Evolutionary conservation across 75 land plant species (phyloP), one percentile per base, ranked within the genome.

Genomic region (Ceratopteris richardii): DNA sequence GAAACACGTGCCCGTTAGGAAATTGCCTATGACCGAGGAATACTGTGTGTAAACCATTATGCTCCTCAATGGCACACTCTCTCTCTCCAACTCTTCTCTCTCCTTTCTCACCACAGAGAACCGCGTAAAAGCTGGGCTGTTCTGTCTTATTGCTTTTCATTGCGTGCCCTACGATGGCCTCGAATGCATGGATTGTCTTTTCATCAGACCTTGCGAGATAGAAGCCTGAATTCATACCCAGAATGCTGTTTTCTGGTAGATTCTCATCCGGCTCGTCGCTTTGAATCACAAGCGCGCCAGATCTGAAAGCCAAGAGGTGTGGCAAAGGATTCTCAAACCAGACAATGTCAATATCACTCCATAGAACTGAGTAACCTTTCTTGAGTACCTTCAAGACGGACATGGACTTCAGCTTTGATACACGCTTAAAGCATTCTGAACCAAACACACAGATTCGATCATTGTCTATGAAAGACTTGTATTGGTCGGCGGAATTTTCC

Each of bases 241-340:
- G 46, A 26, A 41, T 21, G 10, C 50, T 33, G 44, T 64, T 66
- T 10, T 23, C 68, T 13, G 60, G 68, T 13, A 54, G 31, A 9
- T 31, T 12, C 31, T 24, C 26, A 29, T 57, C 48, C 1, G 51
- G 68, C 60, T 66, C 68, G 25, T 66, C 60, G 19, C 66, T 64
- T 22, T 54, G 58, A 1, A 66, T 36, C 2, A 16, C 50, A 14
- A 66, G 30, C 2, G 51, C 44, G 18, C 39, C 0, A 26, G 31
- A 25, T n/a, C n/a, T 4, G 18, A 42, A 44, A 1, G 68, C 19
- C 22, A 26, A 4, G 11, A 67, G 26, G 40, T 29, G 54, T 9
- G 69, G 62, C n/a, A 67, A 42, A 1, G 69, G 69, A 28, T 67
- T 50, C n/a, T 42, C 51, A 55, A 58, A 59, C 69, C 69, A 67